Conservation (phyloP, 208 protist species). For the Plasmodiophora brassicae region DNA sequence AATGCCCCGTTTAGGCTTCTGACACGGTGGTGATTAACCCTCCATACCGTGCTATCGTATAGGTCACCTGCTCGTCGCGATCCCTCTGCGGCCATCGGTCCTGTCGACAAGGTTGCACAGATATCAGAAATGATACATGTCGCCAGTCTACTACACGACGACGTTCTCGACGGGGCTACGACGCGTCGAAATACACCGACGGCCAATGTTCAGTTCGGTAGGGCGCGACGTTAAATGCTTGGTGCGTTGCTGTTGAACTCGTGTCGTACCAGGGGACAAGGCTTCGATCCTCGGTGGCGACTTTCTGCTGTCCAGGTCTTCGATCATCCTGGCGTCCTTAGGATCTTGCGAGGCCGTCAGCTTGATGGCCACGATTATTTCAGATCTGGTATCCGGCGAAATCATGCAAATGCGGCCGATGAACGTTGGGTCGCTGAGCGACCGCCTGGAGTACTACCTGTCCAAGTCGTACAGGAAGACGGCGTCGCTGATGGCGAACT, state of each 20-base stretch:
- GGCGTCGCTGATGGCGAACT: slow-evolving; percentile 11
- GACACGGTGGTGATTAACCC: neutral
- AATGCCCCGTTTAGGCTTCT: neutral
- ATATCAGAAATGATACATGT: slow-evolving; percentile 11
- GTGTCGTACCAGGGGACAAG: neutral
- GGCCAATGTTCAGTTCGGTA: neutral
- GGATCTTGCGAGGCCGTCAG: neutral
- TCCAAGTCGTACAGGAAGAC: neutral
- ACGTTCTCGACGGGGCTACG: neutral
- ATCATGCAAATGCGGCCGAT: slow-evolving; percentile 23
- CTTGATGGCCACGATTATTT: neutral
- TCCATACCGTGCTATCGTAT: neutral
- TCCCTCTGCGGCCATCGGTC: neutral
- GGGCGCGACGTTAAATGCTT: neutral
- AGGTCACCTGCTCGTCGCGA: neutral
- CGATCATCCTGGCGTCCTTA: neutral
- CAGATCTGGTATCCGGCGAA: slow-evolving; percentile 9
- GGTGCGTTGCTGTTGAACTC: neutral
- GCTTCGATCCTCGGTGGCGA: neutral
- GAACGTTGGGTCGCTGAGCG: neutral
- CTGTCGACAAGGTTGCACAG: neutral
- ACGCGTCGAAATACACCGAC: neutral
- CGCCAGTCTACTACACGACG: neutral
- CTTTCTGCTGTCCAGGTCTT: neutral
- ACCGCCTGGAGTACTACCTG: neutral